Evolutionary conservation across 139 green algal genomes (phyloP), one percentile per base, ranked within the genome.

Genomic region (Chlorella sp.): DNA sequence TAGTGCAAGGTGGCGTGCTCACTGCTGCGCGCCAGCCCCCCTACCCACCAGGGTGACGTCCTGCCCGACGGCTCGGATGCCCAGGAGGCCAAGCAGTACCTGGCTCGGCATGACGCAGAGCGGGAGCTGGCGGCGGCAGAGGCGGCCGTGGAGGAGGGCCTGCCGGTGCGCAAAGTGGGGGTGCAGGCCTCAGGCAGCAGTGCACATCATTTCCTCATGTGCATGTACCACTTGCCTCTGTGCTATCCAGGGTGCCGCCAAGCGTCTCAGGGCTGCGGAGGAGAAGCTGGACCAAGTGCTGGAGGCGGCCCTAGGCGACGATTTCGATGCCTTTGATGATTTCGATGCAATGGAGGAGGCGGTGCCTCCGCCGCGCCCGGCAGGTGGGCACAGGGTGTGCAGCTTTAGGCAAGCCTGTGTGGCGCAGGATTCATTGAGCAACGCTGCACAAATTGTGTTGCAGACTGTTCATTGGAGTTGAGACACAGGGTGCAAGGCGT

Each of bases 1-100:
- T n/a, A n/a, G 4, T 4, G 28, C 38, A 28, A 15, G 36, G 63
- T 18, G 38, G 13, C 63, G 30, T 15, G 3, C 51, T 60, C 15
- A 60, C 51, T 21, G 51, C 74, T 28, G 11, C 36, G 12, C 17
- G 21, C 30, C 74, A 11, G 17, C 34, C 20, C 2, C 20, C 3
- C 2, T 21, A 20, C 51, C 30, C 44, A 51, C 44, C 87, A 97
- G 90, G 93, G 90, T 1, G 84, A 95, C 30, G 79, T 97, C 12
- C 47, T 75, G 60, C 83, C 89, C 2, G 94, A 97, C 75, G 95
- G 94, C 26, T 91, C 80, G n/a, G 79, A 93, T 47, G 90, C 85
- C 2, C 39, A 17, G 0, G 92, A 97, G 32, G 94, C 91, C 72
- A 78, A 30, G 17, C n/a, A 13, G 7, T 95, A 90, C 92, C 72